Evolutionary conservation across 805 yeast genomes (phyloP).

Genomic region (Candida sakaeoensis): DNA sequence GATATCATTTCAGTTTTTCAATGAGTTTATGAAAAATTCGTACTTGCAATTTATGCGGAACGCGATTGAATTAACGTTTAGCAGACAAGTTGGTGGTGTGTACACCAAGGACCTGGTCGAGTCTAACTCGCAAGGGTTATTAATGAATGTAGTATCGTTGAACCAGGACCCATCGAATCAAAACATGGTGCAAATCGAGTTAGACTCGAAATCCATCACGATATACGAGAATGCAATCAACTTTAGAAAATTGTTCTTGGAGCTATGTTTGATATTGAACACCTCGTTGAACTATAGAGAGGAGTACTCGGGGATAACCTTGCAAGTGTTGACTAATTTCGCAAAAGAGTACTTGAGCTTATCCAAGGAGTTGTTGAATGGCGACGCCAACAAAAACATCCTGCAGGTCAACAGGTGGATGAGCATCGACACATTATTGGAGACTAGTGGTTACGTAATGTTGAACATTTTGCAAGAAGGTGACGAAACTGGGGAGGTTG

Average conservation of each 20-base stretch:
- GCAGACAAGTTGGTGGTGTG: slow-evolving; percentile 29
- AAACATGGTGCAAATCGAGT: slow-evolving; percentile 2
- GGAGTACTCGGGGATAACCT: slow-evolving; percentile 47
- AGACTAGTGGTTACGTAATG: slow-evolving; percentile 13
- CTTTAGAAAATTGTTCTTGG: slow-evolving; percentile 45
- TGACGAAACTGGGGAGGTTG: slow-evolving; percentile 14
- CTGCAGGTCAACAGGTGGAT: slow-evolving; percentile 34
- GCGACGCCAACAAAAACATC: slow-evolving; percentile 19
- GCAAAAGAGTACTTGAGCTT: slow-evolving; percentile 29
- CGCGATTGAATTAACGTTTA: slow-evolving; percentile 51
- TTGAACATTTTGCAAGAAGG: slow-evolving; percentile 8
- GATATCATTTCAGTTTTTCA: slow-evolving; percentile 46
- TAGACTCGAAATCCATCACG: slow-evolving; percentile 6
- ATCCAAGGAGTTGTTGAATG: slow-evolving; percentile 34
- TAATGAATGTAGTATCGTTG: slow-evolving; percentile 30
- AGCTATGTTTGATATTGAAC: slow-evolving; percentile 51
- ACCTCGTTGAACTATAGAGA: slow-evolving; percentile 57
- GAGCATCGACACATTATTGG: slow-evolving; percentile 26
- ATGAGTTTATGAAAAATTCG: slow-evolving; percentile 57
- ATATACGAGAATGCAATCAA: slow-evolving; percentile 43
- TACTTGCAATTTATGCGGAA: slow-evolving; percentile 64
- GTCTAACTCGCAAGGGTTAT: slow-evolving; percentile 13
- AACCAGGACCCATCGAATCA: slow-evolving; percentile 17
- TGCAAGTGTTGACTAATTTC: slow-evolving; percentile 36
- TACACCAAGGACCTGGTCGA: slow-evolving; percentile 4